phyloP scores from a whole-genome alignment of 169 alveolate genomes.

The Plasmodium berghei region DNA sequence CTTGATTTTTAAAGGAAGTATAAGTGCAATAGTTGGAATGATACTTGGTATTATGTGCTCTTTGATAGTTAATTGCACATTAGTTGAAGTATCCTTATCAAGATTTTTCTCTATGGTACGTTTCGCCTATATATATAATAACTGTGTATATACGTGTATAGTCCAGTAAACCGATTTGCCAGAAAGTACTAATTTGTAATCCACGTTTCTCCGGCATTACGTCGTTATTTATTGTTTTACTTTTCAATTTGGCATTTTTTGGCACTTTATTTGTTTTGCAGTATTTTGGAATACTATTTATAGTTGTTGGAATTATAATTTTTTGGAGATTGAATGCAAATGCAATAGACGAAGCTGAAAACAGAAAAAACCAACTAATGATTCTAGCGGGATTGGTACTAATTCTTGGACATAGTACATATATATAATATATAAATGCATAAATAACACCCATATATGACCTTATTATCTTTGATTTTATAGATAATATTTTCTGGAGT shows the following conservation, averaged over 20 bases:
- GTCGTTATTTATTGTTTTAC: not conserved
- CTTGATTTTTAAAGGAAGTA: slow-evolving; percentile 54
- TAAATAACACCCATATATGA: not conserved
- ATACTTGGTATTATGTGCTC: slow-evolving; percentile 91
- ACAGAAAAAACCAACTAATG: slow-evolving; percentile 80
- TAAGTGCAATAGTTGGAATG: slow-evolving; percentile 90
- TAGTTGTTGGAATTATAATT: slow-evolving; percentile 91
- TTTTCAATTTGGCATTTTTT: not conserved
- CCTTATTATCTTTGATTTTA: not conserved
- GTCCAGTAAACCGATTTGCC: not conserved
- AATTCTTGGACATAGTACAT: slow-evolving; percentile 36
- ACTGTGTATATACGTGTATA: slow-evolving; percentile 2
- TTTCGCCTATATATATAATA: slow-evolving; percentile 8
- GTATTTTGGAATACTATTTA: slow-evolving; percentile 92
- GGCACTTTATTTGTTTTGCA: slow-evolving; percentile 27
- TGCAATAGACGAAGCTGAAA: slow-evolving; percentile 73
- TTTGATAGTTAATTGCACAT: slow-evolving; percentile 92
- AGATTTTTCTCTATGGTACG: slow-evolving; percentile 92
- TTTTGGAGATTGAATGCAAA: slow-evolving; percentile 89
- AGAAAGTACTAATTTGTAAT: not conserved
- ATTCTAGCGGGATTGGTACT: slow-evolving; percentile 86
- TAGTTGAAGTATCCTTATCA: slow-evolving; percentile 93
- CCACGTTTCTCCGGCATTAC: not conserved
- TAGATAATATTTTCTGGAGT: slow-evolving; percentile 91
- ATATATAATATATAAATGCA: slow-evolving; percentile 7